Conservation (phyloP, 106 monocot genomes). For the Dioscorea dumetorum region DNA sequence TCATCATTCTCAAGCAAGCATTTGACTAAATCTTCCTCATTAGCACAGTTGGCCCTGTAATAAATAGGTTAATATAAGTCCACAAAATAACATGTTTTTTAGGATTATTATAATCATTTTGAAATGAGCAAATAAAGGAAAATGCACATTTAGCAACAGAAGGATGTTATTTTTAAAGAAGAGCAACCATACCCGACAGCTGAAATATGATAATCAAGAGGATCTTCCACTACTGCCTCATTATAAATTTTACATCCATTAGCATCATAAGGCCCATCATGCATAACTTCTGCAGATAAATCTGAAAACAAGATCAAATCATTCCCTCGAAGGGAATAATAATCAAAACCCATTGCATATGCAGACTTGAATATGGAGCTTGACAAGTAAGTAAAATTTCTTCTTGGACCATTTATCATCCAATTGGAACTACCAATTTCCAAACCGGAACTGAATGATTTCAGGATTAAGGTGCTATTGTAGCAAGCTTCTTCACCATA, state of each 20-base stretch:
- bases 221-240: conserved; percentile 11
- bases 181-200: conserved; percentile 17
- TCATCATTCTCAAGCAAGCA: conserved; percentile 26
- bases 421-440: conserved; percentile 90
- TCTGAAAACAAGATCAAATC: conserved; percentile 79
- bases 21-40: conserved; percentile 23
- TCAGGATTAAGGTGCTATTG: conserved; percentile 58
- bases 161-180: too few relatives aligned
- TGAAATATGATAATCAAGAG: conserved; percentile 1
- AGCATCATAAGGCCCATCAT: conserved; percentile 2
- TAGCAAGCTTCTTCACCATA: conserved; percentile 82
- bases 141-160: too few relatives aligned
- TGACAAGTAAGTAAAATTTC: conserved; percentile 58
- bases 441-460: conserved; percentile 87
- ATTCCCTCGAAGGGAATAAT: conserved; percentile 43
- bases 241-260: background rate
- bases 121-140: too few relatives aligned
- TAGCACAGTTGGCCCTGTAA: background rate
- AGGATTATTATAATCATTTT: too few relatives aligned
- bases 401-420: conserved; percentile 65
- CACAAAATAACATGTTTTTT: too few relatives aligned
- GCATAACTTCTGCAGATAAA: conserved; percentile 15
- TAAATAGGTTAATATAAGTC: too few relatives aligned
- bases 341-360: conserved; percentile 67
- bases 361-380: conserved; percentile 60